Conservation (phyloP, 148 eudicot genomes). For the Limonium bicolor region DNA sequence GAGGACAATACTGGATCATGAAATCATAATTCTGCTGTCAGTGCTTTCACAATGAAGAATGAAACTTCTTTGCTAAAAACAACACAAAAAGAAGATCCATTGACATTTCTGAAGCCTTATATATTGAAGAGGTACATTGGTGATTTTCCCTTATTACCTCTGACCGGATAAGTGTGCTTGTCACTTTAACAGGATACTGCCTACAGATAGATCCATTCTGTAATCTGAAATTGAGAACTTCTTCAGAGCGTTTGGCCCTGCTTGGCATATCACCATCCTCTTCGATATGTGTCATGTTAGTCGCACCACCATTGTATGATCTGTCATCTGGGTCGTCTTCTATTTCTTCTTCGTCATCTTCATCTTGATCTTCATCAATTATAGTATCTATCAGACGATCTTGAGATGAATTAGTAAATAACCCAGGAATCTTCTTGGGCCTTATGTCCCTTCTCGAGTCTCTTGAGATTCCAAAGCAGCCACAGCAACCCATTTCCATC, state of each 20-base stretch:
- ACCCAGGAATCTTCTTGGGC: constrained; percentile 12
- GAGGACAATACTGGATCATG: too few species aligned
- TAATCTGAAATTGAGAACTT: constrained; percentile 41
- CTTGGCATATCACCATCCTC: constrained; percentile 37
- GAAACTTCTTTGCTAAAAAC: too few species aligned
- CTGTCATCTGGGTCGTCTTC: too few species aligned
- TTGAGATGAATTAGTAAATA: constrained; percentile 28
- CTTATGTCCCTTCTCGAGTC: constrained; percentile 25
- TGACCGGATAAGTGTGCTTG: constrained; percentile 52
- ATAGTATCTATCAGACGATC: constrained; percentile 40
- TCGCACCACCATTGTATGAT: constrained; percentile 31
- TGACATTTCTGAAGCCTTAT: too few species aligned
- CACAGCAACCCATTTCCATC: constrained; percentile 84
- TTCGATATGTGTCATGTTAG: too few species aligned
- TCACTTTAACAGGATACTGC: constrained; percentile 72
- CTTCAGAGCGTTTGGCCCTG: constrained; percentile 61
- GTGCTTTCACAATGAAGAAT: too few species aligned
- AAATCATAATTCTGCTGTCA: too few species aligned
- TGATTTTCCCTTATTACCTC: constrained; percentile 54
- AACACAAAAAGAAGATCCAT: too few species aligned
- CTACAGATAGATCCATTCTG: constrained; percentile 70
- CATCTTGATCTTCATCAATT: constrained; percentile 16
- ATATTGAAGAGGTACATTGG: too few species aligned
- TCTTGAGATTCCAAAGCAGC: constrained; percentile 81
- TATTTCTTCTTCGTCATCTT: constrained; percentile 23